These are phyloP conservation scores for Hypoxylon sp. DNA, from an alignment of 2,329 filamentous ascomycete species.

Conservation along the genomic window DNA sequence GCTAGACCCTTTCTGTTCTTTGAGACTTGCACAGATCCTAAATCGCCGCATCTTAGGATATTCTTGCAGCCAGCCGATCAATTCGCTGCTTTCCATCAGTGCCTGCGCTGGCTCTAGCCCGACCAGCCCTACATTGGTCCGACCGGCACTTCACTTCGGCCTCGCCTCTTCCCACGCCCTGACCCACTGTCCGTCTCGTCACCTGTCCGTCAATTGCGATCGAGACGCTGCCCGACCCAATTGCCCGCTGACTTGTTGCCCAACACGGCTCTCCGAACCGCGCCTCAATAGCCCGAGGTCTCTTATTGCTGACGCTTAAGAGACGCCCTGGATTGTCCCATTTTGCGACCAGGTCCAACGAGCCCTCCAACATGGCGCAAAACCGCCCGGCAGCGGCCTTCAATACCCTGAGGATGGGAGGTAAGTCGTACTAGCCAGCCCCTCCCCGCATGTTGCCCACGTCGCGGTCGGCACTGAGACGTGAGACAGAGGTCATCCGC, in stretches of 20 bases:
- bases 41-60: constrained; percentile 29
- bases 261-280: constrained; percentile 44
- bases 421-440: constrained; percentile 64
- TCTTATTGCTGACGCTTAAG: constrained; percentile 41
- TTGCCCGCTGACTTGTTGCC: constrained; percentile 40
- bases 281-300: constrained; percentile 33
- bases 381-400: constrained; percentile 80
- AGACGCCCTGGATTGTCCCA: constrained; percentile 36
- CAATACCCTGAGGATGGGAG: constrained; percentile 90
- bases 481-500: constrained; percentile 83
- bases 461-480: constrained; percentile 27
- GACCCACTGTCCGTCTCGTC: constrained; percentile 35
- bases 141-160: constrained; percentile 33
- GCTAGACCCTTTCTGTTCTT: constrained; percentile 31
- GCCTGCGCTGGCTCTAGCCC: constrained; percentile 13
- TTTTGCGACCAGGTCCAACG: constrained; percentile 40
- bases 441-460: constrained; percentile 19
- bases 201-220: constrained; percentile 38
- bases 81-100: constrained; percentile 3
- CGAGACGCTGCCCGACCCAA: constrained; percentile 30
- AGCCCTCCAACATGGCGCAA: constrained; percentile 45
- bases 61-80: constrained; percentile 9
- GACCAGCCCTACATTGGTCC: constrained; percentile 18
- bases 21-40: constrained; percentile 31
- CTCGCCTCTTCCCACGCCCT: constrained; percentile 23